A percentile compares a stretch with the other conserved stretches of the same genome.
Evolutionary conservation across 164 flowering plant genomes (phyloP).

Genomic region (Magnolia kwangsiensis): DNA sequence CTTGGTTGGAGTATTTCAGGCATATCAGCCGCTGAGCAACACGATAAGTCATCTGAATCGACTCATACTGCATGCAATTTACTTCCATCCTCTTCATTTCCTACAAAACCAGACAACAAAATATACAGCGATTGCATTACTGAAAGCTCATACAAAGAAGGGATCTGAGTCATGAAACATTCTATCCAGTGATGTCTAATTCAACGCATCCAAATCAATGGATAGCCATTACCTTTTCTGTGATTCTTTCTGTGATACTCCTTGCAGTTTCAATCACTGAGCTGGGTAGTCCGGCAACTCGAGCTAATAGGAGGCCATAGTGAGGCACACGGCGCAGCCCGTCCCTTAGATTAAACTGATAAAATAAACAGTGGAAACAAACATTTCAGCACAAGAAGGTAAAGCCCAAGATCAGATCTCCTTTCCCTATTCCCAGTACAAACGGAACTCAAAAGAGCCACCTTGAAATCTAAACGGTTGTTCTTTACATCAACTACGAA

Average conservation of each 20-base stretch:
- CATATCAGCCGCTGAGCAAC: conserved; percentile 77
- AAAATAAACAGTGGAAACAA: neutral
- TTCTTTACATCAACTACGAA: conserved; percentile 72
- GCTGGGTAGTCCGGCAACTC: conserved; percentile 86
- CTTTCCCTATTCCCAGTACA: neutral
- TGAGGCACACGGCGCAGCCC: conserved; percentile 77
- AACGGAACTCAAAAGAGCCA: conserved; percentile 10
- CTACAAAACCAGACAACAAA: conserved; percentile 25
- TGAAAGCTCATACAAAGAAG: neutral
- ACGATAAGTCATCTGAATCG: conserved; percentile 53
- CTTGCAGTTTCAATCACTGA: conserved; percentile 74
- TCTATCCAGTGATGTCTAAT: neutral
- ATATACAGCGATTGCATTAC: neutral
- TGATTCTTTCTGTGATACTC: conserved; percentile 67
- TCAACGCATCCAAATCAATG: neutral
- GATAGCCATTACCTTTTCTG: conserved; percentile 48
- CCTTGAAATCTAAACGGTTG: conserved; percentile 91
- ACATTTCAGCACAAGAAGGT: neutral
- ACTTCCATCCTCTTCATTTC: conserved; percentile 67
- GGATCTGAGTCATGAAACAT: neutral
- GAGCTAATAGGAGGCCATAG: conserved; percentile 89
- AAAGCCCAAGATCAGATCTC: neutral
- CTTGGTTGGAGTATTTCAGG: conserved; percentile 79
- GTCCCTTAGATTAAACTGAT: conserved; percentile 82
- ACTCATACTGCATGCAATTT: conserved; percentile 48